A percentile compares a stretch with the other conserved stretches of the same genome.
Conservation (phyloP, 768 basidiomycete genomes). For the Lactarius sp. region DNA sequence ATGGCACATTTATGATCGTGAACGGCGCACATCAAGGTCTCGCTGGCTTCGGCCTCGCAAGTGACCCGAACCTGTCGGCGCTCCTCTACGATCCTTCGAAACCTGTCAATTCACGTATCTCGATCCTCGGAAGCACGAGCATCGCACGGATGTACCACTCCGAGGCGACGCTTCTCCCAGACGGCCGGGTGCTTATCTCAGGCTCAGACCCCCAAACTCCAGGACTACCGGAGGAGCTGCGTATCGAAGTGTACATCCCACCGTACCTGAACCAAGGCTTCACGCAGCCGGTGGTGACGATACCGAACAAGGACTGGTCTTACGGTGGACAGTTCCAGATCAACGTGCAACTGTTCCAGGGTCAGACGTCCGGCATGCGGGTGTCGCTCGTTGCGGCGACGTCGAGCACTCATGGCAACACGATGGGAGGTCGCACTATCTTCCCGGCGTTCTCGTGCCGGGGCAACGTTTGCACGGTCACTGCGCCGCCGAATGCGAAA, state of each 20-base stretch:
- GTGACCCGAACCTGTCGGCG: conserved; percentile 56
- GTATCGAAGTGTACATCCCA: conserved; percentile 78
- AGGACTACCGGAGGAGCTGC: conserved; percentile 70
- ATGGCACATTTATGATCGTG: conserved; percentile 71
- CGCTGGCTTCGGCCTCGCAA: conserved; percentile 50
- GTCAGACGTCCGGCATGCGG: conserved; percentile 45
- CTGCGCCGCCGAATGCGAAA: conserved; percentile 64
- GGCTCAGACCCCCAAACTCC: conserved; percentile 67
- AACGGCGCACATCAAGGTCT: conserved; percentile 69
- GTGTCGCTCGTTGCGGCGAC: conserved; percentile 70
- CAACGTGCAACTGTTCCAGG: conserved; percentile 38
- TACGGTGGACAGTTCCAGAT: conserved; percentile 47
- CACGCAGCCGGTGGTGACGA: conserved; percentile 56
- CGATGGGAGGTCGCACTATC: conserved; percentile 66
- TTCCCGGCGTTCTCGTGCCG: conserved; percentile 69
- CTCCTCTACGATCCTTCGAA: conserved; percentile 65
- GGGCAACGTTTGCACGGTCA: conserved; percentile 71
- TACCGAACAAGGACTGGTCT: conserved; percentile 27
- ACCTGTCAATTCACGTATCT: conserved; percentile 55
- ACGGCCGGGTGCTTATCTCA: conserved; percentile 69
- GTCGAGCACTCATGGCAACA: conserved; percentile 74
- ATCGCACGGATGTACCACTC: conserved; percentile 78
- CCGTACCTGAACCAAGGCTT: conserved; percentile 70
- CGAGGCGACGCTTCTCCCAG: conserved; percentile 66
- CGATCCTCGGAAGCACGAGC: conserved; percentile 62